A percentile compares a stretch with the other conserved stretches of the same genome.
Evolutionary conservation across 257 asterid species (phyloP).

Genomic region (Nicotiana undulata): DNA sequence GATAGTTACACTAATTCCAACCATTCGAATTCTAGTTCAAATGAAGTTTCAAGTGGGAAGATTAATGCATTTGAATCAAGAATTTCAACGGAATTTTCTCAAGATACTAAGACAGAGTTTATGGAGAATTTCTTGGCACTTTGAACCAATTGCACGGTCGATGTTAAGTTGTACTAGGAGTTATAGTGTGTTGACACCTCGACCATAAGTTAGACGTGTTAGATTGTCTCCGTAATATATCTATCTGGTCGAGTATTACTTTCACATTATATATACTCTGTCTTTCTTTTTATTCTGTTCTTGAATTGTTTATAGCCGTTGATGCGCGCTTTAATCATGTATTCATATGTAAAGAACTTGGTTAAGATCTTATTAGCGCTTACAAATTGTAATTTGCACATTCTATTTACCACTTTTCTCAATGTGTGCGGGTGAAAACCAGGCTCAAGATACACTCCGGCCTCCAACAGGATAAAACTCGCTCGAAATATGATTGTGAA

Average conservation of each 20-base stretch:
- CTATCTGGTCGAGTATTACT: neutral
- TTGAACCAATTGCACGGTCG: neutral
- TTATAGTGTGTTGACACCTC: neutral
- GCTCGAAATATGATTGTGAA: too few relatives aligned
- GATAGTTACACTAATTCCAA: neutral
- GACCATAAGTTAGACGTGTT: neutral
- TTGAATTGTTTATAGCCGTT: neutral
- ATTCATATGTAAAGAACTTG: neutral
- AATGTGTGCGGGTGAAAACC: too few relatives aligned
- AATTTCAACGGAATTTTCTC: neutral
- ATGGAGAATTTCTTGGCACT: neutral
- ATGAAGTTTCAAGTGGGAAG: constrained; percentile 2
- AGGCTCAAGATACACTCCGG: too few relatives aligned
- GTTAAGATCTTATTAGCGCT: neutral
- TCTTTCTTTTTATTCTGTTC: neutral
- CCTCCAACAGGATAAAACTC: too few relatives aligned
- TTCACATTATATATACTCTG: neutral
- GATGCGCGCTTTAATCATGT: neutral
- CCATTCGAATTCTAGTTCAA: neutral
- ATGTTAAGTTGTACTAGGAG: neutral
- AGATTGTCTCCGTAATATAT: neutral
- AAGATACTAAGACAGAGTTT: neutral
- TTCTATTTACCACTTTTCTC: neutral
- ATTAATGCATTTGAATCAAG: neutral
- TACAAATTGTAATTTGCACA: neutral